phyloP scores from a whole-genome alignment of 1,139 yeast genomes.

The Meyerozyma smithsonii region DNA sequence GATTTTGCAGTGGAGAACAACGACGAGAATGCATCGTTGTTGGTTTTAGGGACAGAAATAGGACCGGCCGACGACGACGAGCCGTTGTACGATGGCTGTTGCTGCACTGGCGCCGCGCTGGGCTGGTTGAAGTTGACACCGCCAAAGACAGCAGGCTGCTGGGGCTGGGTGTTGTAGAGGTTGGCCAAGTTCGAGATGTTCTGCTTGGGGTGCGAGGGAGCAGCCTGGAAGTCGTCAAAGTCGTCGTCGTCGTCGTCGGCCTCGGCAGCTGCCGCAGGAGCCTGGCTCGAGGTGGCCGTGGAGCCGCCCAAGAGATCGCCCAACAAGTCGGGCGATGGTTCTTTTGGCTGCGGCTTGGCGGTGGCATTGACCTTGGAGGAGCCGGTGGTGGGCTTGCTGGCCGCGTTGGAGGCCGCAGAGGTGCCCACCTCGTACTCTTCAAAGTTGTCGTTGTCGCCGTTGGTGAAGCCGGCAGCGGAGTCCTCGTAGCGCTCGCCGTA shows the following conservation, averaged over 20 bases:
- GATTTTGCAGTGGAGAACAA: constrained; percentile 67
- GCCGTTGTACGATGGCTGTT: constrained; percentile 18
- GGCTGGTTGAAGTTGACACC: constrained; percentile 3
- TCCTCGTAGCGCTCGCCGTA: constrained; percentile 66
- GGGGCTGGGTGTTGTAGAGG: constrained; percentile 27
- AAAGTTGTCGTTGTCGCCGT: constrained; percentile 45
- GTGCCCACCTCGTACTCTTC: constrained; percentile 68
- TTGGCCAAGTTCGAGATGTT: constrained; percentile 35
- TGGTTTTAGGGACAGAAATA: constrained; percentile 29
- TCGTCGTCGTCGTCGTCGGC: constrained; percentile 71
- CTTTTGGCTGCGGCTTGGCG: constrained; percentile 12
- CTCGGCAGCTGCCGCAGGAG: constrained; percentile 14
- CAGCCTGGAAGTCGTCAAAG: constrained; percentile 91
- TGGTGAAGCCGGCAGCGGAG: constrained; percentile 39
- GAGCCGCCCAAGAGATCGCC: constrained; percentile 52
- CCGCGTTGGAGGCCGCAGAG: constrained; percentile 19
- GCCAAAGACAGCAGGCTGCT: constrained; percentile 11
- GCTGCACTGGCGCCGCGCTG: constrained; percentile 7
- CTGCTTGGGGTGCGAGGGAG: constrained; percentile 42
- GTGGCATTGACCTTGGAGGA: constrained; percentile 40
- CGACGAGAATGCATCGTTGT: constrained; percentile 76
- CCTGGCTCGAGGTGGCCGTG: constrained; percentile 12
- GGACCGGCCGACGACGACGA: constrained; percentile 14
- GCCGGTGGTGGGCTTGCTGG: constrained; percentile 36
- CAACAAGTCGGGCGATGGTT: constrained; percentile 39